Base-by-base conservation (phyloP, 2,329 filamentous ascomycete species). In the Claviceps purpurea region DNA sequence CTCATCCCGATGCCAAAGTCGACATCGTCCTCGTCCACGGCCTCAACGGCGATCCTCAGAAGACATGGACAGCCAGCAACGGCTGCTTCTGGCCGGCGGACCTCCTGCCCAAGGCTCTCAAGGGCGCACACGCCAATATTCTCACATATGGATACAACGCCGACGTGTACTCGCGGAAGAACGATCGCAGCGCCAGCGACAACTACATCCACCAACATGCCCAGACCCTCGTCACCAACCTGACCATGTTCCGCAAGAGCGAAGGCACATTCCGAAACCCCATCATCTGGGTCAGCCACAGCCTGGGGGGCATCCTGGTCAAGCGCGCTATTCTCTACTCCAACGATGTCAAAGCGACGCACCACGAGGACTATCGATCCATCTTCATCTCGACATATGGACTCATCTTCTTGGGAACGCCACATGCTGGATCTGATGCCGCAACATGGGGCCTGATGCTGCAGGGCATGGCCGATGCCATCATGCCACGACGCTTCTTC, bases 281-380 rank as follows among this genome's bases (percentile, higher is more conserved):
- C 5, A 86, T 90, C 58, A 82, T 90, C 55, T 90, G 85, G 73
- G 78, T 89, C 39, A 84, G 78, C 49, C 85, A 89, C 64, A 86
- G 83, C 50, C 70, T 89, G 2, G 86, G 85, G 4, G 86, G 85
- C 6, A 78, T 89, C 54, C 69, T 89, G 2, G 75, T 85, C 50
- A 89, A 89, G 65, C 73, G 82, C 47, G 81, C 83, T 1, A 68
- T 89, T 47, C 73, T 85, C 49, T 81, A 85, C 62, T 84, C 82
- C 46, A 77, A 78, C 57, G 82, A 81, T 59, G 63, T 85, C 13
- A 73, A 71, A 7, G 74, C 73, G 42, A 73, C 76, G 52, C 74
- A 79, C 57, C 76, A 81, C 40, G 78, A 86, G 55, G 76, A 84
- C 52, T 74, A 81, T 39, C 77, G 84, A 20, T 83, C 82, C 11